Base-by-base conservation (phyloP, 1,284 basidiomycete species). In the Sphagnurus paluster region DNA sequence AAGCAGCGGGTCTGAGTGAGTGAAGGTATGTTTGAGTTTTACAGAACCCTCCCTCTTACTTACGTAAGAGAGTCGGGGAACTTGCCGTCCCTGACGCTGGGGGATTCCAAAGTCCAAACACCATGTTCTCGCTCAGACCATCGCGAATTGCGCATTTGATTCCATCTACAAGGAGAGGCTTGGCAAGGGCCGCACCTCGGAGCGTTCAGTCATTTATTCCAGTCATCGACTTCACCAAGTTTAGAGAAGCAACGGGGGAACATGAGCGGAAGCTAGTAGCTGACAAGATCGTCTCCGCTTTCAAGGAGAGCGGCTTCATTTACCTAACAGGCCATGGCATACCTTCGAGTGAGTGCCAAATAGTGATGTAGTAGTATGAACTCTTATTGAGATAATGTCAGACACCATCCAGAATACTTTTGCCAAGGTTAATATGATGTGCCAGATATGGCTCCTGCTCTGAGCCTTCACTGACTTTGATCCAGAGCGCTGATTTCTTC, bases 291-390 rank as follows among this genome's bases (percentile, higher is more conserved):
- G 87, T 90, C 21, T 74, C 75, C 32, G 90, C 84, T 0, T 90
- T 90, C 70, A 90, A 85, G 58, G 77, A 84, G 44, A 84, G 80
- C 52, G 87, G 87, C 1, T 89, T 89, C 59, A 75, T 90, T 36
- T 91, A 91, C 59, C 67, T 91, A 29, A 71, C 71, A 16, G 77
- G 80, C 29, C 85, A 90, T 63, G 85, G 87, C 2, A 82, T 91
- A 42, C 67, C 80, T 40, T 42, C 65, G 48, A 54, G 70, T 71
- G 41, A 29, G 62, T 61, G 36, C 35, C 30, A 2, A 25, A 9
- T 25, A 29, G 25, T 35, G 21, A 23, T 9, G 8, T 21, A 21
- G 35, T 19, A 36, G 11, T 11, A 10, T 30, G 17, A 17, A 11
- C 33, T 14, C 25, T 45, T 8, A 48, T 25, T 30, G 11, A 17